Conservation (phyloP, 1,284 basidiomycete species). For the Puccinia polysora region DNA sequence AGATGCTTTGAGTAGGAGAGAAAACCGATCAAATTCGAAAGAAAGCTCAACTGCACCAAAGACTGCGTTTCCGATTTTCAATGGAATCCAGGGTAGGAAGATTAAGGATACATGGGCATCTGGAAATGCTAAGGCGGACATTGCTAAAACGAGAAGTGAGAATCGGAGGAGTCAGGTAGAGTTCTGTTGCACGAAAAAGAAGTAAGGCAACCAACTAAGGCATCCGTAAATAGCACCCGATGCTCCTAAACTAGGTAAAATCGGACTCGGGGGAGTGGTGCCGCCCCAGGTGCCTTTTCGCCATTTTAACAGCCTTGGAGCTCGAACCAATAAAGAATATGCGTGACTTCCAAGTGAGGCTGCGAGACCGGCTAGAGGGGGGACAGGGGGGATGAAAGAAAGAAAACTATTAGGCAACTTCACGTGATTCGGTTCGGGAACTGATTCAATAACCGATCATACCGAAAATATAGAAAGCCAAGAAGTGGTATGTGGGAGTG, state of each 20-base stretch:
- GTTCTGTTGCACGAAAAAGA: background rate
- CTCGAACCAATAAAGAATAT: constrained; percentile 27
- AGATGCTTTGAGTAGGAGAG: background rate
- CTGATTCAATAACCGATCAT: background rate
- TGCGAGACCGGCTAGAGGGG: constrained; percentile 25
- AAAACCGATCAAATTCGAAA: too few relatives aligned
- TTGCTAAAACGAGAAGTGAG: too few relatives aligned
- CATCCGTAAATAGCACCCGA: constrained; percentile 48
- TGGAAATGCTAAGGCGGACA: constrained; percentile 48
- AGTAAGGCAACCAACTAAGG: constrained; percentile 31
- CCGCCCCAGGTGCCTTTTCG: constrained; percentile 10
- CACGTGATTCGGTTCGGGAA: background rate
- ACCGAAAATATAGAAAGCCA: constrained; percentile 43
- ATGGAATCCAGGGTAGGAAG: constrained; percentile 48
- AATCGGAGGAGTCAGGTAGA: background rate
- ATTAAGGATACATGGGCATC: constrained; percentile 48
- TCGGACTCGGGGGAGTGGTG: constrained; percentile 26
- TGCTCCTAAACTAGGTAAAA: constrained; percentile 40
- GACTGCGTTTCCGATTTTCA: constrained; percentile 46
- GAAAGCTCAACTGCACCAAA: constrained; percentile 35
- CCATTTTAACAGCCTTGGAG: constrained; percentile 37
- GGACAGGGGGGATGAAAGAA: background rate
- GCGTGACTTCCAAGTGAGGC: constrained; percentile 38
- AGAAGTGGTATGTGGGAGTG: constrained; percentile 38
- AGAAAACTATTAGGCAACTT: background rate